phyloP scores from a whole-genome alignment of 495 filamentous ascomycete species.

The Aspergillus biplanus region DNA sequence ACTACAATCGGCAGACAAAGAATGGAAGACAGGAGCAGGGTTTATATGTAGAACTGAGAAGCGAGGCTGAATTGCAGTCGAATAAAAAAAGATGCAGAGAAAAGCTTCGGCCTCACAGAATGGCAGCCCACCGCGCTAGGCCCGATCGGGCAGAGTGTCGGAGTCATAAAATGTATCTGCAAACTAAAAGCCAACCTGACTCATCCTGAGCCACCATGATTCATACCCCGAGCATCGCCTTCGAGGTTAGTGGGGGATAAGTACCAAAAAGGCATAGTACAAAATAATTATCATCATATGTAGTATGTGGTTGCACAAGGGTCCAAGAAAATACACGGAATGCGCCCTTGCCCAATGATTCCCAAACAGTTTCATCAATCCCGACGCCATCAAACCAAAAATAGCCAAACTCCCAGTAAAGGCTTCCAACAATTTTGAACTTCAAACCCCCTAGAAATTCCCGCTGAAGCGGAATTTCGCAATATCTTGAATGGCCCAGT shows the following conservation, averaged over 20 bases:
- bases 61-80: conserved; percentile 5
- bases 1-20: neutral
- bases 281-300: conserved; percentile 1
- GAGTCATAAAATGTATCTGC: conserved; percentile 22
- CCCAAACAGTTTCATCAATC: neutral
- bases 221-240: neutral
- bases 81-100: conserved; percentile 21
- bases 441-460: neutral
- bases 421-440: neutral
- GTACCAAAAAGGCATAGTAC: neutral
- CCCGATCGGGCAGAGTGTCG: conserved; percentile 25
- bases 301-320: conserved; percentile 11
- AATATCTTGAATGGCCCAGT: neutral
- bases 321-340: neutral
- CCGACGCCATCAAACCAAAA: neutral
- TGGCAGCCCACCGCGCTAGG: conserved; percentile 21
- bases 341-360: neutral
- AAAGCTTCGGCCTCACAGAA: conserved; percentile 20
- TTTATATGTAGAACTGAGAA: conserved; percentile 2
- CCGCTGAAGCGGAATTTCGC: neutral
- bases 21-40: neutral
- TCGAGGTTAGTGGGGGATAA: neutral
- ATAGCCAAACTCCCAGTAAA: neutral
- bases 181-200: conserved; percentile 21
- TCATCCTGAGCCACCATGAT: conserved; percentile 27